phyloP scores from a whole-genome alignment of 495 filamentous ascomycete species.

The Tuber umbilicatum region DNA sequence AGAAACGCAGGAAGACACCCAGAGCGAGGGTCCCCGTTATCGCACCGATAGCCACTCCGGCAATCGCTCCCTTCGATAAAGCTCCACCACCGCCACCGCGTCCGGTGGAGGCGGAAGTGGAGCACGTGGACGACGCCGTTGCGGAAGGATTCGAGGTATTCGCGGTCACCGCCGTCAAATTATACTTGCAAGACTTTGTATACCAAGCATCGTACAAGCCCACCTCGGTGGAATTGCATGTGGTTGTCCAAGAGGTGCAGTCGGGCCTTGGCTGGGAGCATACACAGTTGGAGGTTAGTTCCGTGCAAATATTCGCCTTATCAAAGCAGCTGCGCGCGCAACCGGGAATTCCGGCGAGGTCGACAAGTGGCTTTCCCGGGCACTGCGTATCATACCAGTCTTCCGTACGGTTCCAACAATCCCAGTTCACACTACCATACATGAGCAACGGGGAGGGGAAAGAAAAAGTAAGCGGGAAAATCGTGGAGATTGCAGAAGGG shows the following conservation, averaged over 20 bases:
- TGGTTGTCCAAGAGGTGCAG: not conserved
- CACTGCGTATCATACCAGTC: slow-evolving; percentile 9
- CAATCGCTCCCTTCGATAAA: not conserved
- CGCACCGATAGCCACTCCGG: not conserved
- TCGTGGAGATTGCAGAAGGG: not conserved
- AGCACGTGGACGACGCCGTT: not conserved
- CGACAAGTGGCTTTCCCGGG: not conserved
- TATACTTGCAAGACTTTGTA: slow-evolving; percentile 1
- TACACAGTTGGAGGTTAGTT: slow-evolving; percentile 8
- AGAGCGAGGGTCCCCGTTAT: not conserved
- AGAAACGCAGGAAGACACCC: not conserved
- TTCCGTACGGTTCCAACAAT: slow-evolving; percentile 11
- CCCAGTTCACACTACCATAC: not conserved
- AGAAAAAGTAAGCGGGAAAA: not conserved
- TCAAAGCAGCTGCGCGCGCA: slow-evolving; percentile 7
- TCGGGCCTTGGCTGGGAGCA: slow-evolving; percentile 7
- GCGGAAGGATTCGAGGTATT: not conserved
- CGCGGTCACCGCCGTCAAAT: not conserved
- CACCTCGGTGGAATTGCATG: not conserved
- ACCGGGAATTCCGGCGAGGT: not conserved
- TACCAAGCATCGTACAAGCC: slow-evolving; percentile 2
- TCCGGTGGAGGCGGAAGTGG: not conserved
- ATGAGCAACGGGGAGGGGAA: not conserved
- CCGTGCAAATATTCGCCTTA: not conserved
- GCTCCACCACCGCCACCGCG: not conserved